phyloP scores from a whole-genome alignment of 768 basidiomycete species.

The Pleurotus tuber-regium region DNA sequence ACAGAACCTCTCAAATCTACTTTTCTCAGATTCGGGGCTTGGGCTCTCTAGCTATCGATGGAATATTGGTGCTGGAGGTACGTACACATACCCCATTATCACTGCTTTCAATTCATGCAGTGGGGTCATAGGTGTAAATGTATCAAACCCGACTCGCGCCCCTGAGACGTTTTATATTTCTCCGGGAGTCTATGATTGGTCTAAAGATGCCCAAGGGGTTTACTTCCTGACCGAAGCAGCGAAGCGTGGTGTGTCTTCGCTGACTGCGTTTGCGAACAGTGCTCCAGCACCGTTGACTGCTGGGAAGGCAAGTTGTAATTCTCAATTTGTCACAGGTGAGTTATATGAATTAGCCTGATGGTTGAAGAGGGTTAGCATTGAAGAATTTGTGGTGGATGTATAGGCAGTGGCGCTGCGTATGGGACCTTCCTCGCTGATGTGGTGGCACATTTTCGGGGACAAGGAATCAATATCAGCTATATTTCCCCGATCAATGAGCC shows the following conservation, averaged over 20 bases:
- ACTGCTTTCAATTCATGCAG: background rate
- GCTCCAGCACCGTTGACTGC: slow-evolving; percentile 35
- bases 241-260: slow-evolving; percentile 28
- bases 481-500: slow-evolving; percentile 46
- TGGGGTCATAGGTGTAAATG: slow-evolving; percentile 24
- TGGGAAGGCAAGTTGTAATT: slow-evolving; percentile 32
- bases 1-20: slow-evolving; percentile 36
- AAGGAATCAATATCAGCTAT: slow-evolving; percentile 35
- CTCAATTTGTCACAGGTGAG: slow-evolving; percentile 30
- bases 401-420: slow-evolving; percentile 34
- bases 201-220: slow-evolving; percentile 35
- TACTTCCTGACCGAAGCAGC: slow-evolving; percentile 40
- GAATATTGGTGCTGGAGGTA: slow-evolving; percentile 41
- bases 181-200: slow-evolving; percentile 37
- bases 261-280: slow-evolving; percentile 44
- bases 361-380: too few species aligned
- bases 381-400: too few species aligned
- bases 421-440: slow-evolving; percentile 43
- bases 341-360: too few species aligned
- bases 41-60: slow-evolving; percentile 41
- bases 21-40: slow-evolving; percentile 36
- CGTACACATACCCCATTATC: background rate
- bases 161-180: slow-evolving; percentile 36
- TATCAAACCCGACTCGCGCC: slow-evolving; percentile 35
- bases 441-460: slow-evolving; percentile 33